A percentile compares a stretch with the other conserved stretches of the same genome.
Conservation (phyloP, 2,329 filamentous ascomycete genomes). For the Exophiala viscosa region DNA sequence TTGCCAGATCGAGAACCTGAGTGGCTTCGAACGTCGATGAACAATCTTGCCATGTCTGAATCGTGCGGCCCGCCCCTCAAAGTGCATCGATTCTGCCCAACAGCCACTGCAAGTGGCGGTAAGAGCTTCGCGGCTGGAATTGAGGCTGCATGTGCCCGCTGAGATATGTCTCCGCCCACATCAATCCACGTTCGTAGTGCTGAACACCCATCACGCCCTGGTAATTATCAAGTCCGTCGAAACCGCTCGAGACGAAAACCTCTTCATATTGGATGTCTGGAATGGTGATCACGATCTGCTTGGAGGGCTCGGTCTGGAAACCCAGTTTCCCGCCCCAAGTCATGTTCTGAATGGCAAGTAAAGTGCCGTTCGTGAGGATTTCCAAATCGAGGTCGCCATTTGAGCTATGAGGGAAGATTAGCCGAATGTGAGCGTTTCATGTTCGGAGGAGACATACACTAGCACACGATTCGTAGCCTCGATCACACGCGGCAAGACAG, state of each 20-base stretch:
- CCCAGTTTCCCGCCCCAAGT: constrained; percentile 22
- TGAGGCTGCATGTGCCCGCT: constrained; percentile 38
- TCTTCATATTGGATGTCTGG: constrained; percentile 18
- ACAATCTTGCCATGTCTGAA: too few relatives aligned
- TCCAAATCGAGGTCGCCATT: constrained; percentile 22
- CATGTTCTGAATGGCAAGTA: constrained; percentile 26
- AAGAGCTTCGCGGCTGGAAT: constrained; percentile 34
- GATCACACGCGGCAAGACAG: constrained; percentile 19
- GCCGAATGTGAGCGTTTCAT: not conserved
- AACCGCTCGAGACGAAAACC: constrained; percentile 14
- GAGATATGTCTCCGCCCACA: constrained; percentile 37
- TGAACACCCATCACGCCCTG: constrained; percentile 32
- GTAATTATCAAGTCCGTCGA: constrained; percentile 7
- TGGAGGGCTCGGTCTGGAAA: constrained; percentile 16
- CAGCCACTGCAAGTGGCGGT: constrained; percentile 37
- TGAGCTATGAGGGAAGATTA: constrained; percentile 11
- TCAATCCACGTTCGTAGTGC: constrained; percentile 37
- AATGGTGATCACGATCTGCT: constrained; percentile 18
- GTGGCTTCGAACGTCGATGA: too few relatives aligned
- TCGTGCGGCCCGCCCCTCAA: constrained; percentile 9
- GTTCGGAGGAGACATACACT: constrained; percentile 7
- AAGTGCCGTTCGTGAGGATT: constrained; percentile 17
- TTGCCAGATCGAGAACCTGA: not conserved
- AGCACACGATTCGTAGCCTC: constrained; percentile 23
- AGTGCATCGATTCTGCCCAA: constrained; percentile 32